Evolutionary conservation across 495 filamentous ascomycete genomes (phyloP).

Genomic region (Hypoxylon perforatum): DNA sequence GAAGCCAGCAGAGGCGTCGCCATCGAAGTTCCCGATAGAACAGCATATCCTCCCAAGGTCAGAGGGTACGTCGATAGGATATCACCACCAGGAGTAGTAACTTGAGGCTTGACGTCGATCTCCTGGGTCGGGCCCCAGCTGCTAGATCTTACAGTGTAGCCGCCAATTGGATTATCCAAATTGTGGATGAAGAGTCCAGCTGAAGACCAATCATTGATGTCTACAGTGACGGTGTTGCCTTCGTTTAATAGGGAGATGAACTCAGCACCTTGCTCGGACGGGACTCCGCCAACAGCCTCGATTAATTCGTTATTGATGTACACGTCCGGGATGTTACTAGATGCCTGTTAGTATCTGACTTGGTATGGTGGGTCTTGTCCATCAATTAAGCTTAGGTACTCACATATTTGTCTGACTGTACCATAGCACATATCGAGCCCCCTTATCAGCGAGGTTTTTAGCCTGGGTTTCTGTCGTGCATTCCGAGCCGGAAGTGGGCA

Average conservation of each 20-base stretch:
- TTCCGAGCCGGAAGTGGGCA: conserved; percentile 49
- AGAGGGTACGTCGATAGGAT: conserved; percentile 66
- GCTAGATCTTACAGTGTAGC: conserved; percentile 57
- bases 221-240: conserved; percentile 48
- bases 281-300: conserved; percentile 48
- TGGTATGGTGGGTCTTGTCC: not conserved
- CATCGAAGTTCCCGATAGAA: conserved; percentile 67
- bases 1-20: conserved; percentile 62
- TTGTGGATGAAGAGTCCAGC: conserved; percentile 41
- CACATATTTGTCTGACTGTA: conserved; percentile 44
- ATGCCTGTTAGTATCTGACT: conserved; percentile 39
- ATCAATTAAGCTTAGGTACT: not conserved
- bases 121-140: conserved; percentile 66
- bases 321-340: conserved; percentile 39
- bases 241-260: conserved; percentile 49
- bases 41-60: conserved; percentile 55
- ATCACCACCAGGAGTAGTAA: conserved; percentile 60
- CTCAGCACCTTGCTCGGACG: conserved; percentile 49
- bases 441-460: conserved; percentile 55
- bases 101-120: conserved; percentile 61
- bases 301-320: conserved; percentile 29
- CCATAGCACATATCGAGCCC: conserved; percentile 63
- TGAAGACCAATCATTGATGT: conserved; percentile 47
- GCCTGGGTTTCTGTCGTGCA: conserved; percentile 57
- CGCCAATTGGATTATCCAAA: conserved; percentile 47